These are phyloP conservation scores for Eimeria falciformis DNA, from an alignment of 169 alveolate genomes.

Conservation along the genomic window DNA sequence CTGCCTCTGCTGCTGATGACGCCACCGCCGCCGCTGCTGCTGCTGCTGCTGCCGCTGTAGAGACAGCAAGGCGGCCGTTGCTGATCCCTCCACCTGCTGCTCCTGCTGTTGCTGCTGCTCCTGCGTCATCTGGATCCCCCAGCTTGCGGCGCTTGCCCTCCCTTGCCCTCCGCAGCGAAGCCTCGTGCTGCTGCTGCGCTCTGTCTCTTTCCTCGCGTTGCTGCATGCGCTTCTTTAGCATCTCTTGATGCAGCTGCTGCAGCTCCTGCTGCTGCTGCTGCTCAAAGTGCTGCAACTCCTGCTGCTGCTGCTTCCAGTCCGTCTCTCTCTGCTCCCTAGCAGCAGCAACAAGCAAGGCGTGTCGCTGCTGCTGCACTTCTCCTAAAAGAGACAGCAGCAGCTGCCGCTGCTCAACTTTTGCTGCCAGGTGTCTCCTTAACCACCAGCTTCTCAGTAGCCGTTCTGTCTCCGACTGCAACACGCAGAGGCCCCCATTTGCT, in stretches of 20 bases:
- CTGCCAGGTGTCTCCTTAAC: constrained; percentile 58
- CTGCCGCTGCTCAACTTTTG: constrained; percentile 70
- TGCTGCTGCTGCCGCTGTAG: constrained; percentile 8
- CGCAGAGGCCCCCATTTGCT: neutral
- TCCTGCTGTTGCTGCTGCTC: constrained; percentile 55
- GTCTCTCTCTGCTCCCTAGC: constrained; percentile 15
- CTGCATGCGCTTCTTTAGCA: constrained; percentile 39
- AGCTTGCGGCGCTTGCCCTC: constrained; percentile 18
- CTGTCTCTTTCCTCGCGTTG: constrained; percentile 53
- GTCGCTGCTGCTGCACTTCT: constrained; percentile 67
- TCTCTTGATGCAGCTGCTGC: constrained; percentile 41
- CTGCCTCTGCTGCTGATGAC: constrained; percentile 18
- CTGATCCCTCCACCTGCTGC: neutral
- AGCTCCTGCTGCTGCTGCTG: constrained; percentile 71
- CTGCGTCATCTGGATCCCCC: constrained; percentile 42
- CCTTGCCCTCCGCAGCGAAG: constrained; percentile 22
- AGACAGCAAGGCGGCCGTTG: neutral
- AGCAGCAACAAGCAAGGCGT: constrained; percentile 52
- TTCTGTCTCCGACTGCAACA: constrained; percentile 67
- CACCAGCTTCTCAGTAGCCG: constrained; percentile 48
- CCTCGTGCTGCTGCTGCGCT: constrained; percentile 59
- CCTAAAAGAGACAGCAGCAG: constrained; percentile 64
- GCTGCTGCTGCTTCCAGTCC: constrained; percentile 53
- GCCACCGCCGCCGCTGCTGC: constrained; percentile 45
- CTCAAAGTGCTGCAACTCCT: constrained; percentile 9